Evolutionary conservation across 768 basidiomycete genomes (phyloP), one percentile per base, ranked within the genome.

Genomic region (Serendipita indica): DNA sequence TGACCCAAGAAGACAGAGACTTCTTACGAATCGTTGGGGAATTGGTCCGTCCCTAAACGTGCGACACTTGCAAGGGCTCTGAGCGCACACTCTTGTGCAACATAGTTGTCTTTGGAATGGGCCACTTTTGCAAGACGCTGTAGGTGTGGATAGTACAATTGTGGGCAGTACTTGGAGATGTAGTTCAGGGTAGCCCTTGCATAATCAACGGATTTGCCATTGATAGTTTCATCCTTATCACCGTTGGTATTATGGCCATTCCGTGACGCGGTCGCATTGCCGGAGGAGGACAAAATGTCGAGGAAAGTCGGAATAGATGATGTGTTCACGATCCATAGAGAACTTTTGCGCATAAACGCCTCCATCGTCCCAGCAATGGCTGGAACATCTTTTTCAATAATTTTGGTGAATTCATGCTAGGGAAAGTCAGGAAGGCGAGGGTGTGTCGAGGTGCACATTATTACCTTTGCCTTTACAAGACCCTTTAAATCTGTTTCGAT

Each of bases 271-370:
- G 22, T 54, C 32, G 20, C n/a, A 7, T 54, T 54, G 49, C 10
- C 10, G n/a, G 41, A 32, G 4, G 60, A 33, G 13, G 49, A 54
- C 10, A 54, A 18, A 16, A 54, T 54, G 43, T 83, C 82, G 63
- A 98, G 70, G 22, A 98, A 75, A 0, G 82, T 82, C 1, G 92
- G 82, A 16, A 98, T 77, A 0, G 85, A 86, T 0, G 93, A 90
- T 56, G 84, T 81, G 66, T 94, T 96, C 66, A 94, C 64, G 63
- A 92, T 75, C 49, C 82, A 79, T 54, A 86, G 79, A 52, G 78
- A 80, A 3, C 79, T 79, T 16, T 82, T 79, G 32, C 84, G 85
- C 37, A 94, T 71, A 63, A 97, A 70, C 37, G 72, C 72, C 1
- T 76, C 70, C 76, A 96, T 82, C 0, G 93, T 96, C 0, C 77